These are phyloP conservation scores for Blastobotrys malaysiensis DNA, from an alignment of 1,139 yeast species.

Conservation along the genomic window DNA sequence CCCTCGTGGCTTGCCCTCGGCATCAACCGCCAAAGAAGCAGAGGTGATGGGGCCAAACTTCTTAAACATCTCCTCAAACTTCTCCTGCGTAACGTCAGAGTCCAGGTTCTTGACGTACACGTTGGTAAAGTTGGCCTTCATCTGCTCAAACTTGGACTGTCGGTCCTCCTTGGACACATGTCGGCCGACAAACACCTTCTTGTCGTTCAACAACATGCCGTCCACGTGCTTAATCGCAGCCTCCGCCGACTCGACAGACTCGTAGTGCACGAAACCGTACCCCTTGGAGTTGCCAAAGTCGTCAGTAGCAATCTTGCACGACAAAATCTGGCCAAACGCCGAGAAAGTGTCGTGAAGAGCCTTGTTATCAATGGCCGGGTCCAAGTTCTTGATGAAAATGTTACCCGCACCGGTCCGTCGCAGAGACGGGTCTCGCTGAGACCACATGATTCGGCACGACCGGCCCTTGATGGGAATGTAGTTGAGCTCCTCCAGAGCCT, in stretches of 20 bases:
- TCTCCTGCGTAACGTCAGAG: slow-evolving; percentile 60
- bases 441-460: slow-evolving; percentile 99
- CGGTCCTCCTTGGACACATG: slow-evolving; percentile 94
- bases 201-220: slow-evolving; percentile 97
- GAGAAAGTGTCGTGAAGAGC: slow-evolving; percentile 97
- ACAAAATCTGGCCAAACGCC: slow-evolving; percentile 92
- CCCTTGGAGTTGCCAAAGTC: slow-evolving; percentile 90
- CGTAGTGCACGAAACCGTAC: slow-evolving; percentile 97
- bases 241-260: slow-evolving; percentile 85
- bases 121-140: slow-evolving; percentile 92
- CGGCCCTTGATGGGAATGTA: slow-evolving; percentile 91
- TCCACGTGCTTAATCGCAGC: slow-evolving; percentile 96
- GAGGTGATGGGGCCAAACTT: slow-evolving; percentile 82
- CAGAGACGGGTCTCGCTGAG: slow-evolving; percentile 96
- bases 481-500: slow-evolving; percentile 93
- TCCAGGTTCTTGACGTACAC: slow-evolving; percentile 89
- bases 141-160: slow-evolving; percentile 87
- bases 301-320: slow-evolving; percentile 97
- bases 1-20: slow-evolving; percentile 88
- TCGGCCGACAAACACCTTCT: slow-evolving; percentile 89
- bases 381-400: slow-evolving; percentile 96
- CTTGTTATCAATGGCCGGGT: slow-evolving; percentile 97
- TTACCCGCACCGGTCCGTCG: slow-evolving; percentile 97
- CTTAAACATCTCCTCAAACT: slow-evolving; percentile 67
- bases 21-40: slow-evolving; percentile 73